Conservation (phyloP, 371 early-diverging fungal genomes). For the Zychaea mexicana region DNA sequence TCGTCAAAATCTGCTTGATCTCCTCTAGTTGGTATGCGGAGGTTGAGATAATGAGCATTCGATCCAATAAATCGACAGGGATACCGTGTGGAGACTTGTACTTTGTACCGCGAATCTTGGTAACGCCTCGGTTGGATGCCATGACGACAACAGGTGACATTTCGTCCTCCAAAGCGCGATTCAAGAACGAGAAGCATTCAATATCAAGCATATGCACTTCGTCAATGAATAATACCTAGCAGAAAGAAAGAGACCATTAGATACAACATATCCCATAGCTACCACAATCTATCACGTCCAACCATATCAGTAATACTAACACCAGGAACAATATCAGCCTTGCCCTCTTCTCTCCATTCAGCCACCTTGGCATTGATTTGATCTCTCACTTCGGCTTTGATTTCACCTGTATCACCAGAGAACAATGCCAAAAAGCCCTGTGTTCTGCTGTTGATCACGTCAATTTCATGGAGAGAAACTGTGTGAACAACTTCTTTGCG, state of each 20-base stretch:
- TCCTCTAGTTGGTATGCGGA: conserved; percentile 86
- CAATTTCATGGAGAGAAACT: conserved; percentile 98
- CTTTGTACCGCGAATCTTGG: conserved; percentile 92
- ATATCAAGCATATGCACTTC: conserved; percentile 99
- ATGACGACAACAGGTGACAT: conserved; percentile 98
- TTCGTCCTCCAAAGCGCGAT: conserved; percentile 94
- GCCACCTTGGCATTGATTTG: conserved; percentile 98
- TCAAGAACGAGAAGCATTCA: conserved; percentile 98
- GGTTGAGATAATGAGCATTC: conserved; percentile 93
- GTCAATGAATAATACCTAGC: conserved; percentile 96
- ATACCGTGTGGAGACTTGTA: conserved; percentile 96
- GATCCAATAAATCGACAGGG: conserved; percentile 96
- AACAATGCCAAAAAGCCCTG: conserved; percentile 97
- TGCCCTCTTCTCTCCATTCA: conserved; percentile 99
- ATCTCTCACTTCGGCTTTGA: conserved; percentile 96
- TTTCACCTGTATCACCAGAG: conserved; percentile 97
- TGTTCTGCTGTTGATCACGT: conserved; percentile 98
- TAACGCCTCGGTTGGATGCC: conserved; percentile 97
- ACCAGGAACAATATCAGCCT: conserved; percentile 97
- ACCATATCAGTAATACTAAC: conserved; percentile 51
- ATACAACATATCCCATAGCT: too few species aligned
- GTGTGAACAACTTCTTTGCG: conserved; percentile 95
- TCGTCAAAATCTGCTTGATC: conserved; percentile 87
- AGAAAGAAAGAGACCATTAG: too few species aligned
- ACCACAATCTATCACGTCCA: background rate